Conservation (phyloP, 2,329 filamentous ascomycete species). For the Cercospora nicotianae region DNA sequence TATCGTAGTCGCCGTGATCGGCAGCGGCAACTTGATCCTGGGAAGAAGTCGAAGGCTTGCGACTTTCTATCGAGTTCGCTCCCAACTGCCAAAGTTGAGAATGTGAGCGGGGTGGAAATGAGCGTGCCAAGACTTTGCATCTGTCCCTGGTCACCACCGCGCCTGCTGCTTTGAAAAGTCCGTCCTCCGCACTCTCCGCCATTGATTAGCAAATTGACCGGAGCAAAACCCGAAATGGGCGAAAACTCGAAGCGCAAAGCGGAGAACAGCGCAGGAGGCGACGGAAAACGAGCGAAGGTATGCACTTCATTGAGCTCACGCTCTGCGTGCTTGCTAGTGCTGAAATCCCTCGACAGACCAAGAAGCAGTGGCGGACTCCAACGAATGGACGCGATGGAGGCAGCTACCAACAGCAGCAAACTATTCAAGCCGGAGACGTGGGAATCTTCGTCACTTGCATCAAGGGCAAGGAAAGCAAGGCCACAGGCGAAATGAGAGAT, state of each 20-base stretch:
- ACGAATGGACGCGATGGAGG: slow-evolving; percentile 34
- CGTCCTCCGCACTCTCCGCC: not conserved
- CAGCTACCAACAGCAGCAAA: slow-evolving; percentile 27
- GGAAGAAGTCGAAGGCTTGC: not conserved
- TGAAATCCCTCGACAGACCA: not conserved
- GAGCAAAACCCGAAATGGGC: not conserved
- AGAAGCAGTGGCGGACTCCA: slow-evolving; percentile 47
- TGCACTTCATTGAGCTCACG: not conserved
- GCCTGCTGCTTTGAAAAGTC: slow-evolving; percentile 3
- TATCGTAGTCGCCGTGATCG: not conserved
- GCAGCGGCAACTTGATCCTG: not conserved
- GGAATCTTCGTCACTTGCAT: slow-evolving; percentile 80
- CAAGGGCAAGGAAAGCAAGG: slow-evolving; percentile 68
- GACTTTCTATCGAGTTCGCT: not conserved
- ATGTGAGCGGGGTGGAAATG: not conserved
- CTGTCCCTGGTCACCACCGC: not conserved
- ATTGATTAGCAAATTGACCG: not conserved
- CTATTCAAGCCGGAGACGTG: slow-evolving; percentile 65
- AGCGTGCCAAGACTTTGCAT: not conserved
- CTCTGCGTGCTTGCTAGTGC: not conserved
- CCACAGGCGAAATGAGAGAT: slow-evolving; percentile 64
- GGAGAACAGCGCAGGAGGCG: not conserved
- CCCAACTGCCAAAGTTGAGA: not conserved
- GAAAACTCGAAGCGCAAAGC: slow-evolving; percentile 14
- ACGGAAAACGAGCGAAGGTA: slow-evolving; percentile 5